Percentiles rank a stretch among this genome's conserved stretches.
Evolutionary conservation across 164 flowering plant species (phyloP).

Genomic region (Kingdonia uniflora): DNA sequence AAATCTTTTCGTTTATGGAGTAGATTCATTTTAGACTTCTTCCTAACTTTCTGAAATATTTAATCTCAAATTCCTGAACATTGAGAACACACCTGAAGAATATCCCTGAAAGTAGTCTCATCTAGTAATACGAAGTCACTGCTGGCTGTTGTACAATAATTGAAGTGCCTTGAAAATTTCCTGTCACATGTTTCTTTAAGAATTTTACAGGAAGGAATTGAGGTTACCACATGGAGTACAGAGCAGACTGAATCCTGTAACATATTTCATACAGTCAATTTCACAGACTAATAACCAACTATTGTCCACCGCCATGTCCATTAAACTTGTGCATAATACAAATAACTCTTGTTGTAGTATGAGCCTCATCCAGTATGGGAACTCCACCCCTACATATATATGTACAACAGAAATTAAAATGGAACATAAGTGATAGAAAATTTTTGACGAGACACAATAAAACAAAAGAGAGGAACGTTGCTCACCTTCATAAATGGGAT

Average conservation of each 20-base stretch:
- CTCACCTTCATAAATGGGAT: constrained; percentile 77
- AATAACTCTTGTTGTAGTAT: constrained; percentile 58
- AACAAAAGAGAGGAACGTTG: neutral
- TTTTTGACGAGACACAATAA: too few species aligned
- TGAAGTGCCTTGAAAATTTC: constrained; percentile 72
- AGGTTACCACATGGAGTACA: constrained; percentile 64
- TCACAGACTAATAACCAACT: constrained; percentile 26
- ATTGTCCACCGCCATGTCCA: constrained; percentile 67
- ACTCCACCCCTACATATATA: constrained; percentile 92
- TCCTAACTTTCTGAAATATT: too few species aligned
- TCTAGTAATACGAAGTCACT: constrained; percentile 63
- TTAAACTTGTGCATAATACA: constrained; percentile 71
- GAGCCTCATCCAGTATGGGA: constrained; percentile 68
- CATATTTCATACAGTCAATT: constrained; percentile 59
- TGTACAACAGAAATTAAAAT: too few species aligned
- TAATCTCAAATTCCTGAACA: constrained; percentile 3
- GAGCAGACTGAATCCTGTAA: constrained; percentile 91
- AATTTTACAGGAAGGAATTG: constrained; percentile 69
- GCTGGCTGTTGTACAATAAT: constrained; percentile 84
- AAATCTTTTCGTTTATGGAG: too few species aligned
- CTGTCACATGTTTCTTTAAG: constrained; percentile 77
- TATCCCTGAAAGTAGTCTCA: constrained; percentile 50
- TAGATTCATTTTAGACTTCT: too few species aligned
- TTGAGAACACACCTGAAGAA: constrained; percentile 63
- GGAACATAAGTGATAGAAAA: too few species aligned